A percentile compares a stretch with the other conserved stretches of the same genome.
Evolutionary conservation across 805 yeast genomes (phyloP).

Genomic region (Komagataella ulmi): DNA sequence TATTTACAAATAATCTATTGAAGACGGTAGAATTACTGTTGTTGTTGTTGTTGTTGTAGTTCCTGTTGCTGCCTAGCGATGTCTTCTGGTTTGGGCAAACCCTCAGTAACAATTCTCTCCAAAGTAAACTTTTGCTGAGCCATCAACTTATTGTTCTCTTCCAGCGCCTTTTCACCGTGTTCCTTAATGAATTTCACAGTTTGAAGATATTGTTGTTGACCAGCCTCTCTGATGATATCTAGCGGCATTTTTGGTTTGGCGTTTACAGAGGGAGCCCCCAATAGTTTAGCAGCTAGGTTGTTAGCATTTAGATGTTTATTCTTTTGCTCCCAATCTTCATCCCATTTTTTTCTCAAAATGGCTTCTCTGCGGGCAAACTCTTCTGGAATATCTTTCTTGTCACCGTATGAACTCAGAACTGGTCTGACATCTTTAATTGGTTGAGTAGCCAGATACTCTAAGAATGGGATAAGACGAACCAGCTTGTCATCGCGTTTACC

Average conservation of each 20-base stretch:
- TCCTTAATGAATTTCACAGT: constrained; percentile 53
- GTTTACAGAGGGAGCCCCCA: constrained; percentile 46
- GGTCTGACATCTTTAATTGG: constrained; percentile 80
- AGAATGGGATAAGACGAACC: constrained; percentile 74
- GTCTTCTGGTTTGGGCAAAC: constrained; percentile 66
- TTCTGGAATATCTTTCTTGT: constrained; percentile 51
- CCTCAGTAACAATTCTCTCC: constrained; percentile 77
- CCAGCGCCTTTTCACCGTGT: constrained; percentile 51
- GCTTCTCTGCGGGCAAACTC: constrained; percentile 76
- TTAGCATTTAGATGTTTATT: constrained; percentile 26
- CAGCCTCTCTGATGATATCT: constrained; percentile 83
- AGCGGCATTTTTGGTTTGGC: constrained; percentile 62
- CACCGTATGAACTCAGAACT: constrained; percentile 58
- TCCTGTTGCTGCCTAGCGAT: constrained; percentile 19
- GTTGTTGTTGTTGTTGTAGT: constrained; percentile 1
- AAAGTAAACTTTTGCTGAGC: constrained; percentile 76
- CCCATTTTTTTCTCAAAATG: constrained; percentile 60
- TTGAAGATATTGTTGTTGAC: constrained; percentile 76
- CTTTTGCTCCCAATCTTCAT: constrained; percentile 28
- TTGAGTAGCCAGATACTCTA: constrained; percentile 90
- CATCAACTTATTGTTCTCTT: constrained; percentile 65
- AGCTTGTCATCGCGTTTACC: constrained; percentile 77
- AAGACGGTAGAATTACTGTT: not conserved
- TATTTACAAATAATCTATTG: not conserved
- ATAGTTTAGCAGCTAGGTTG: constrained; percentile 42